A percentile compares a stretch with the other conserved stretches of the same genome.
phyloP scores from a whole-genome alignment of 208 protist genomes.

The Phytomonas francai region DNA sequence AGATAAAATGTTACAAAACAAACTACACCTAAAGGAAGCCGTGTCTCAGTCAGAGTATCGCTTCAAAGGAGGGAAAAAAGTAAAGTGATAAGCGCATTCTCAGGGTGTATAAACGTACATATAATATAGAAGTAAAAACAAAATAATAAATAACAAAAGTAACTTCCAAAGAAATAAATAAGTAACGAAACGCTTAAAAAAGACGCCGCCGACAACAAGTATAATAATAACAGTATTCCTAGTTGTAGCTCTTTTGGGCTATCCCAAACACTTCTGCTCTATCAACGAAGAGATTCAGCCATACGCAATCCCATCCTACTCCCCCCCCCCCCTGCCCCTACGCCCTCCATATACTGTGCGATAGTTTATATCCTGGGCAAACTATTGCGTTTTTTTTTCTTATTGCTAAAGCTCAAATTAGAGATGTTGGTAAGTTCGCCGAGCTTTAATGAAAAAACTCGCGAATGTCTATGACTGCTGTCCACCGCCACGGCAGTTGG shows the following conservation, averaged over 20 bases:
- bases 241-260: background rate
- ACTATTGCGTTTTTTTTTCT: background rate
- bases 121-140: conserved; percentile 1
- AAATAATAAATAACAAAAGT: conserved; percentile 1
- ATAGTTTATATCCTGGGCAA: conserved; percentile 1
- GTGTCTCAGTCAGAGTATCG: background rate
- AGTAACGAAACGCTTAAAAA: background rate
- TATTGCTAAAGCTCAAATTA: background rate
- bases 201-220: background rate
- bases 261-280: background rate
- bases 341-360: background rate
- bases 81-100: conserved; percentile 11
- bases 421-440: background rate
- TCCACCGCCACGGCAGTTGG: background rate
- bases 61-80: conserved; percentile 8
- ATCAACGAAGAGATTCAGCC: background rate
- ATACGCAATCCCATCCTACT: background rate
- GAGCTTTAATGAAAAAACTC: background rate
- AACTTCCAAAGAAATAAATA: background rate
- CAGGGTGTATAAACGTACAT: background rate
- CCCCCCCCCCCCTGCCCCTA: too few relatives aligned
- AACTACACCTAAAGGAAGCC: conserved; percentile 9
- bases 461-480: background rate
- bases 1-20: conserved; percentile 13
- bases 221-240: background rate